Evolutionary conservation across 2,329 filamentous ascomycete species (phyloP), one percentile per base, ranked within the genome.

Genomic region (Curvularia sp.): DNA sequence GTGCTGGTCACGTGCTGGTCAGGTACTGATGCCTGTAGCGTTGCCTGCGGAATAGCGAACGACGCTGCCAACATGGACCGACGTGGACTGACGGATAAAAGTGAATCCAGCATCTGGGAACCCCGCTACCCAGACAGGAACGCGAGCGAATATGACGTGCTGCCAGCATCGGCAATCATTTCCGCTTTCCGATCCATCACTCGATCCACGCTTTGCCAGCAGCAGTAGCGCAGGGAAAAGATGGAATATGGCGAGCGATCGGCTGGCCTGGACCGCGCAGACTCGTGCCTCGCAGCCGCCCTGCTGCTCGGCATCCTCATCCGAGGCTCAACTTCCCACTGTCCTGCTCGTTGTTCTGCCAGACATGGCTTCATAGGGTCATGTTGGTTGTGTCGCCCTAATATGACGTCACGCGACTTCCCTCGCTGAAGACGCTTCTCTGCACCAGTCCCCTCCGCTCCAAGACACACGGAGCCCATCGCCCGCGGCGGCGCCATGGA

Each of bases 381-480:
- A 39, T 58, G 44, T 39, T 38, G 20, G 31, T 28, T 44, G 31
- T 35, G 12, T 24, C n/a, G 50, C 26, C 53, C n/a, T 51, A 41
- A 26, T 55, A 56, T 59, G 58, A 61, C 58, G 58, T 61, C 58
- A 58, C 51, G 48, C 51, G 51, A 31, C 30, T 22, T 55, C n/a
- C 28, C 15, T 47, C 52, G 52, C 31, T 38, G 38, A 60, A 39
- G 47, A 54, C 18, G 48, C 50, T 58, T 61, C 54, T 48, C 53
- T 42, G 33, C 51, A 55, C 58, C 51, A 51, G 42, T 48, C 48
- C 22, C 46, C 47, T 51, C 42, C 33, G 53, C 48, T 43, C 42
- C 42, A 35, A 51, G 42, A 52, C 53, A 46, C 3, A 49, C 55
- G 22, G 48, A 51, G 49, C 35, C 24, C 51, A 49, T 35, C 41